Conservation (phyloP, 176 grass and related monocot species). For the Cenchrus americanus region DNA sequence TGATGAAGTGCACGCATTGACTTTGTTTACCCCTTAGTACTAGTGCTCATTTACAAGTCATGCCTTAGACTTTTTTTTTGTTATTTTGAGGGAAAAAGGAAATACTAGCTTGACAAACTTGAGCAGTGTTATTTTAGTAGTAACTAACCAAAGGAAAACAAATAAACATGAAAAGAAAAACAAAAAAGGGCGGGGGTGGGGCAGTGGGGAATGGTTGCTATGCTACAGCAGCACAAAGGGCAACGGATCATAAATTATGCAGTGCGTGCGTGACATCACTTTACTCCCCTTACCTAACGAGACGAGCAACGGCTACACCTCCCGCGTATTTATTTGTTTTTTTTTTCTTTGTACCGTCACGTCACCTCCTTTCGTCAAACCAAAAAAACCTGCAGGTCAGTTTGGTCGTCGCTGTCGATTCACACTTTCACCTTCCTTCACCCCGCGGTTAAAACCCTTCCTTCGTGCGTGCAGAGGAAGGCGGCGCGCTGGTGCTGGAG, state of each 20-base stretch:
- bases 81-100: background rate
- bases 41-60: background rate
- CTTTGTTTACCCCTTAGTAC: background rate
- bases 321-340: constrained; percentile 20
- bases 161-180: background rate
- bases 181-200: no score
- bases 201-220: no score
- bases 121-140: background rate
- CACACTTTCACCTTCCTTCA: background rate
- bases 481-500: constrained; percentile 79
- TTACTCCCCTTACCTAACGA: no score
- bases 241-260: no score
- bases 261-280: no score
- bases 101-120: background rate
- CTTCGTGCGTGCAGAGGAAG: constrained; percentile 65
- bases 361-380: constrained; percentile 1
- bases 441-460: background rate
- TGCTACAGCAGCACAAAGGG: no score
- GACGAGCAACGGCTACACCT: background rate
- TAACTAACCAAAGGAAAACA: background rate
- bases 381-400: constrained; percentile 4
- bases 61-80: no score
- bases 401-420: background rate
- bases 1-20: background rate
- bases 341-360: background rate